These are phyloP conservation scores for Phialemoniopsis sp. DNA, from an alignment of 2,329 filamentous ascomycete species.

Conservation along the genomic window DNA sequence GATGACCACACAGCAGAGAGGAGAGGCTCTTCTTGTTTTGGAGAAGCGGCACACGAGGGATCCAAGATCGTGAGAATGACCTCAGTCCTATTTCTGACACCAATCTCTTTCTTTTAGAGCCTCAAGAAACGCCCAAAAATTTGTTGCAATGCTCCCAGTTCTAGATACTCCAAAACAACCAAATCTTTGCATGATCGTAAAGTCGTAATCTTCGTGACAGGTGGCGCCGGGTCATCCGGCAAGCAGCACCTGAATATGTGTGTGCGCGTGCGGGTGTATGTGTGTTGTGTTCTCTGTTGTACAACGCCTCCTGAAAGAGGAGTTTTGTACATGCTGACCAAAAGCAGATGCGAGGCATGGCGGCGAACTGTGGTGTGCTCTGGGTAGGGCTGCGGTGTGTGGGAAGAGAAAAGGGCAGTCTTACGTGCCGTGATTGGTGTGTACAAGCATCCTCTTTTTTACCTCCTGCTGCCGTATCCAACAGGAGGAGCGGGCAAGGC, in stretches of 20 bases:
- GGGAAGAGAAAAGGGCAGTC: slow-evolving; percentile 2
- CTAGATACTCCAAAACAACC: too few relatives aligned
- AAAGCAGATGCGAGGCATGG: too few relatives aligned
- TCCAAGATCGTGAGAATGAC: neutral
- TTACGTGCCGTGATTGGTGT: slow-evolving; percentile 6
- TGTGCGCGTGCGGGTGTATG: too few relatives aligned
- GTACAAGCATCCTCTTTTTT: slow-evolving; percentile 12
- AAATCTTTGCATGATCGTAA: slow-evolving; percentile 1
- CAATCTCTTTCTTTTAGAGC: too few relatives aligned
- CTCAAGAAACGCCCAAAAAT: too few relatives aligned
- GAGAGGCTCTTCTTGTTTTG: neutral
- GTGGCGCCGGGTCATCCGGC: neutral
- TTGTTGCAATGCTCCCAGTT: neutral
- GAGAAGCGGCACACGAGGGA: neutral
- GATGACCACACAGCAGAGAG: too few relatives aligned
- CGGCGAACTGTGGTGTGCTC: too few relatives aligned
- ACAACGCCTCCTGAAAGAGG: too few relatives aligned
- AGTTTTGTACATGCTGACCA: too few relatives aligned
- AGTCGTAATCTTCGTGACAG: neutral
- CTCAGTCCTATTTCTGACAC: too few relatives aligned
- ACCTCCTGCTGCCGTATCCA: slow-evolving; percentile 30
- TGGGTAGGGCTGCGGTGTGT: neutral
- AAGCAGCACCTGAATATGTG: neutral
- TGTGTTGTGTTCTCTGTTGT: too few relatives aligned
- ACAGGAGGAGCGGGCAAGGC: slow-evolving; percentile 36